Percentiles rank a stretch among this genome's conserved stretches.
Evolutionary conservation across 2,329 filamentous ascomycete species (phyloP).

Genomic region (Botrytis sinoallii): DNA sequence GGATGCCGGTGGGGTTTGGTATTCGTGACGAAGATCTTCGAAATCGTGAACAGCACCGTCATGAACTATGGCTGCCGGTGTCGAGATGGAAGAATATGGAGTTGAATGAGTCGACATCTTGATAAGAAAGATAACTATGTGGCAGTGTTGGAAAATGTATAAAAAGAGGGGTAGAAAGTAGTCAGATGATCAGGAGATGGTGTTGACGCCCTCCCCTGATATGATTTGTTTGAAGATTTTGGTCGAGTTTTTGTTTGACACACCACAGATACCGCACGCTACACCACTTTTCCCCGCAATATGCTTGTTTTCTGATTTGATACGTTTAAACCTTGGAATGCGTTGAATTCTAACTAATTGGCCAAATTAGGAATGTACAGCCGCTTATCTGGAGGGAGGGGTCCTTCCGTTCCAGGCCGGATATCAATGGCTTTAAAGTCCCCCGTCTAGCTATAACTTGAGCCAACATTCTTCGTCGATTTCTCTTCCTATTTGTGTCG

Average conservation of each 20-base stretch:
- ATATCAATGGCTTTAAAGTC: constrained; percentile 19
- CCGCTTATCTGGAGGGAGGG: constrained; percentile 23
- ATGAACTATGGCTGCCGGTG: constrained; percentile 1
- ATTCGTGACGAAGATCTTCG: constrained; percentile 27
- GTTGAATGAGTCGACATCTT: constrained; percentile 13
- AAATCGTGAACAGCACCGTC: constrained; percentile 21
- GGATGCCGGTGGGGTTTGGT: constrained; percentile 21
- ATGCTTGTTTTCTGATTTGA: background rate
- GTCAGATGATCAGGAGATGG: background rate
- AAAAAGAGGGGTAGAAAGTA: background rate
- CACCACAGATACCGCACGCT: background rate
- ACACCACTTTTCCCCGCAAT: background rate
- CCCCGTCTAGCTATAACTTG: background rate
- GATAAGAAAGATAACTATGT: background rate
- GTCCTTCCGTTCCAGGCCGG: background rate
- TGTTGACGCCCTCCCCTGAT: background rate
- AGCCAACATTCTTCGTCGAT: background rate
- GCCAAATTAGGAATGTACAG: constrained; percentile 27
- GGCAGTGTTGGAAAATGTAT: background rate
- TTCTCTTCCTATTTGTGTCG: constrained; percentile 12
- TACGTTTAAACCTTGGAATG: background rate
- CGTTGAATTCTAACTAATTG: background rate
- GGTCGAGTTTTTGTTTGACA: background rate
- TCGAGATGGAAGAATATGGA: constrained; percentile 12
- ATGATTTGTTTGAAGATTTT: background rate